Base-by-base conservation (phyloP, 2,329 filamentous ascomycete species). In the Phialemonium atrogriseum region DNA sequence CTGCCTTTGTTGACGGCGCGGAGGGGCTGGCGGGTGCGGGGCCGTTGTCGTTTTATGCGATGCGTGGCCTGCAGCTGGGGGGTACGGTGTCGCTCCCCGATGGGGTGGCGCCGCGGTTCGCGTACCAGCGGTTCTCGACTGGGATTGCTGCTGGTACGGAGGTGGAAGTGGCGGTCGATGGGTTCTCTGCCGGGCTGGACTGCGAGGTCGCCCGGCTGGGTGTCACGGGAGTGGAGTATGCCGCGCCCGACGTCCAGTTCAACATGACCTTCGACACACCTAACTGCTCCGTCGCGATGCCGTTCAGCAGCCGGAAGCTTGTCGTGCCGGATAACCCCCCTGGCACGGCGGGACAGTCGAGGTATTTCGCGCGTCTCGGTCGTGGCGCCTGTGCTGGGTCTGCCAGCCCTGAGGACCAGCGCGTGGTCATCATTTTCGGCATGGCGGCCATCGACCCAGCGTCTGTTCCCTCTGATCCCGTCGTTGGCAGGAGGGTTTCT, bases 51-150 rank as follows among this genome's bases (percentile, higher is more conserved):
- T 55, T 55, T 17, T 50, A 54, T 24, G 45, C 48, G 7, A 54
- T 60, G 46, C 42, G 46, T 5, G 53, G 46, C 3, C n/a, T 60
- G n/a, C n/a, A n/a, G n/a, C 46, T 52, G 27, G 39, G 44, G 4
- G 46, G 39, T 13, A 42, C 40, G 3, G 22, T 47, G 10, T 27
- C 38, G 4, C 48, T 44, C 11, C 58, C 58, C 1, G 49, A 54
- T 4, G 58, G 58, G 4, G 40, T 51, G 2, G 50, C 55, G 7
- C 27, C 41, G 10, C 39, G 44, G n/a, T 53, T 50, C 29, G 56
- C 58, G 5, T 60, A 55, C 20, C 52, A 58, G 20, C 45, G 48
- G 2, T 60, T 62, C 21, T 27, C 38, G 5, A 38, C 46, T 9
- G 36, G 49, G 12, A 28, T 48, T 10, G 32, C 45, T 1, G 30